Evolutionary conservation across 352 stramenopile species (phyloP).

Genomic region (Pythium insidiosum): DNA sequence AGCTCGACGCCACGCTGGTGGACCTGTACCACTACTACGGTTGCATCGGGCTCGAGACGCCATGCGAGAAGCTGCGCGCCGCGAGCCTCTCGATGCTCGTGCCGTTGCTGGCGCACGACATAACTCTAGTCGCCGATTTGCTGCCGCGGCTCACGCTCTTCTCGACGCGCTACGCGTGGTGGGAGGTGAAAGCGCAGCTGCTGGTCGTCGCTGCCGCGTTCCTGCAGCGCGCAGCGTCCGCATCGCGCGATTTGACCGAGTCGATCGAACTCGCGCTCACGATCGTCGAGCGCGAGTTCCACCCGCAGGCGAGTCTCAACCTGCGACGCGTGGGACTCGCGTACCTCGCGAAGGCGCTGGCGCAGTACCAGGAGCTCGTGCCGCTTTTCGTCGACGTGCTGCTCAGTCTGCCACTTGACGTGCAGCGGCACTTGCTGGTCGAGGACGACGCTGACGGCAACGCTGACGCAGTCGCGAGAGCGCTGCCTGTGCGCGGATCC

Average conservation of each 20-base stretch:
- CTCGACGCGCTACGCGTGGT: slow-evolving; percentile 58
- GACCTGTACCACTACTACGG: slow-evolving; percentile 87
- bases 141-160: slow-evolving; percentile 58
- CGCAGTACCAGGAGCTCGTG: slow-evolving; percentile 65
- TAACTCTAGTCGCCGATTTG: slow-evolving; percentile 39
- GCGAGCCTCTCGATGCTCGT: slow-evolving; percentile 74
- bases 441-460: slow-evolving; percentile 1
- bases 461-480: neutral
- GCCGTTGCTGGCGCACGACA: slow-evolving; percentile 34
- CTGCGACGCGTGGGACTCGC: slow-evolving; percentile 51
- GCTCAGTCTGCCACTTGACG: slow-evolving; percentile 34
- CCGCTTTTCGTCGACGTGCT: slow-evolving; percentile 73
- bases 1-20: slow-evolving; percentile 61
- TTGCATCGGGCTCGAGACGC: slow-evolving; percentile 67
- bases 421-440: slow-evolving; percentile 33
- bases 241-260: slow-evolving; percentile 38
- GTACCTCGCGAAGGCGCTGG: slow-evolving; percentile 47
- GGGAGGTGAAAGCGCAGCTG: slow-evolving; percentile 81
- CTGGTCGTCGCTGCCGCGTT: slow-evolving; percentile 57
- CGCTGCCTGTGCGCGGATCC: slow-evolving; percentile 42
- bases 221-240: slow-evolving; percentile 14
- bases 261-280: slow-evolving; percentile 64
- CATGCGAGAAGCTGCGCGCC: slow-evolving; percentile 70
- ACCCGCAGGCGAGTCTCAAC: slow-evolving; percentile 40
- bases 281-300: slow-evolving; percentile 71